Base-by-base conservation (phyloP, 2,329 filamentous ascomycete species). In the Cladophialophora bantiana region DNA sequence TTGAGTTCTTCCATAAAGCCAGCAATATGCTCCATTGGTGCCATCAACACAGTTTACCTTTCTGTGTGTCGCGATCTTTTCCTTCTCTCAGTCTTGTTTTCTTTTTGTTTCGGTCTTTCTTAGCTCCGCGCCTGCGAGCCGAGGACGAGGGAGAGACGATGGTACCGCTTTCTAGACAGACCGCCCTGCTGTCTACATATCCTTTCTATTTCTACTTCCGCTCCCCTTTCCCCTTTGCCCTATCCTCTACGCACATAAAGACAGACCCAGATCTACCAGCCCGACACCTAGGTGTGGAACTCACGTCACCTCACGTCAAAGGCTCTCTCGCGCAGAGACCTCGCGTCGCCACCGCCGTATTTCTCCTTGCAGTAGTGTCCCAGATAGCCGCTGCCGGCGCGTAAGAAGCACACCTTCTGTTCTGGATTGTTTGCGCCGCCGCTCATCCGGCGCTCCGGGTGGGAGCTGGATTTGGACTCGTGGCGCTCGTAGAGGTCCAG, bases 401-500 rank as follows among this genome's bases (percentile, higher is more conserved):
- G 65, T 26, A 76, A 64, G 60, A 75, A 75, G 50, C 74, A 75
- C 31, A 76, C 71, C 64, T 75, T 75, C 57, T 74, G 71, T 62
- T 65, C 63, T 2, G 70, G 68, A 62, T 70, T 73, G 15, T 40
- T 26, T 9, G 67, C 69, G 6, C 32, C 62, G 2, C 42, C 60
- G 3, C 55, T 72, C 15, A 56, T 70, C 42, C 73, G 73, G 9
- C 62, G 70, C 42, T 69, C 65, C 10, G 70, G 69, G 1, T 68
- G 50, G n/a, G 65, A 64, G 64, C 67, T 68, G 52, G 68, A 74
- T 68, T 76, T 76, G 1, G 73, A 72, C 55, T 74, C 70, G 32
- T 73, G 70, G 9, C 60, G 53, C 20, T 73, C 75, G 63, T 75
- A 76, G 26, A 63, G 62, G 53, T 75, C 64, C 0, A 75, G 71